Percentiles rank a stretch among this genome's conserved stretches.
These are phyloP conservation scores for Priceomyces haplophilus DNA, from an alignment of 805 yeast species.

Conservation along the genomic window DNA sequence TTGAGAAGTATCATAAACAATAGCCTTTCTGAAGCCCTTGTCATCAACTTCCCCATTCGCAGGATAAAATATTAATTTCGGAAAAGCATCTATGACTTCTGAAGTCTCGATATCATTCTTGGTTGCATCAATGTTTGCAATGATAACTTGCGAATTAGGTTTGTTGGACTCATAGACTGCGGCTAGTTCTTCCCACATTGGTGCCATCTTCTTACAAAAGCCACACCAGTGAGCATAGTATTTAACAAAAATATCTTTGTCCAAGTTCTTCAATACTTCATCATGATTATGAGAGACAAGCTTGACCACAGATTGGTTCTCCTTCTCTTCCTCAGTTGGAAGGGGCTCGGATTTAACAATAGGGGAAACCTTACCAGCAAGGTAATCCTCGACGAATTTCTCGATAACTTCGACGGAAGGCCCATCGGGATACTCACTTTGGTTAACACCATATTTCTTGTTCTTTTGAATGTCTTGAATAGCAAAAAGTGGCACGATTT, in stretches of 20 bases:
- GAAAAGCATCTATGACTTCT: slow-evolving; percentile 76
- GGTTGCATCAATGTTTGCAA: slow-evolving; percentile 90
- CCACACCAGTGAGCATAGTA: slow-evolving; percentile 99
- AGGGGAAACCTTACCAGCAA: slow-evolving; percentile 65
- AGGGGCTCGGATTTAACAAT: slow-evolving; percentile 80
- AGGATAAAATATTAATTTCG: slow-evolving; percentile 87
- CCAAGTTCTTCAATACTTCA: slow-evolving; percentile 51
- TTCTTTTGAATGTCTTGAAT: slow-evolving; percentile 70
- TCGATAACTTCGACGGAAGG: slow-evolving; percentile 48
- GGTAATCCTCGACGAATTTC: slow-evolving; percentile 60
- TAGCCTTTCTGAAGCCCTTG: slow-evolving; percentile 47
- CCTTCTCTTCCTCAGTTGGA: slow-evolving; percentile 75
- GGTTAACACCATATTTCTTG: slow-evolving; percentile 76
- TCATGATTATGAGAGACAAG: slow-evolving; percentile 85
- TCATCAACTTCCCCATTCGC: slow-evolving; percentile 53
- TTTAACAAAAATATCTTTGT: slow-evolving; percentile 77
- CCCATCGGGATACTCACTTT: slow-evolving; percentile 48
- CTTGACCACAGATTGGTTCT: slow-evolving; percentile 55
- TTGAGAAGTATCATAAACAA: slow-evolving; percentile 56
- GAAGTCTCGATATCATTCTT: slow-evolving; percentile 79
- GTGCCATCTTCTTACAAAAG: slow-evolving; percentile 89
- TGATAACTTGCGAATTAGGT: slow-evolving; percentile 50
- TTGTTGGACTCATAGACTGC: slow-evolving; percentile 54
- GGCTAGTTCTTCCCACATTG: slow-evolving; percentile 85
- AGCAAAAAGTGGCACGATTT: slow-evolving; percentile 81